A percentile compares a stretch with the other conserved stretches of the same genome.
These are phyloP conservation scores for Triadica sebifera DNA, from an alignment of 345 rosid species.

Conservation along the genomic window DNA sequence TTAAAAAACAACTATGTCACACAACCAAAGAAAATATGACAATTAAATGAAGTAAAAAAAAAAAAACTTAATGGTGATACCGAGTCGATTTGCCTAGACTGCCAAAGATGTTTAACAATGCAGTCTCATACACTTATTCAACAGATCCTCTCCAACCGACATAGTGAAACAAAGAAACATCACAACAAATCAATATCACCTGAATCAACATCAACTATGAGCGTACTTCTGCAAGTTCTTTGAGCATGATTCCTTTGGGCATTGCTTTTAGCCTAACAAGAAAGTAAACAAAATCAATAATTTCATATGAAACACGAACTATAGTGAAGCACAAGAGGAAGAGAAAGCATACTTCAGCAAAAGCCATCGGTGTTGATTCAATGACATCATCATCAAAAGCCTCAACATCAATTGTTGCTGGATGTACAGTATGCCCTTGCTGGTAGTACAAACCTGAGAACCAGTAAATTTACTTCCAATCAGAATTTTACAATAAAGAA, in stretches of 20 bases:
- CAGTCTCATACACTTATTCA: neutral
- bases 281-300: constrained; percentile 1
- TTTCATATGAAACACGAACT: neutral
- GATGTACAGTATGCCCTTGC: constrained; percentile 29
- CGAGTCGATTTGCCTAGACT: neutral
- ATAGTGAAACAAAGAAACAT: neutral
- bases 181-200: constrained; percentile 36
- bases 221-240: constrained; percentile 39
- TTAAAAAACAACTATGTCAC: constrained; percentile 6
- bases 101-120: neutral
- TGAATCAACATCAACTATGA: constrained; percentile 64
- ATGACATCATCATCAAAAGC: constrained; percentile 79
- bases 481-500: no score
- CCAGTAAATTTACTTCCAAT: no score
- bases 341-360: constrained; percentile 54
- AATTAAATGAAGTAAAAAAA: no score
- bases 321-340: neutral
- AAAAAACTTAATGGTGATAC: neutral
- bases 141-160: neutral
- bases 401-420: constrained; percentile 62
- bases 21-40: constrained; percentile 10
- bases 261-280: constrained; percentile 68
- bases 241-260: constrained; percentile 55
- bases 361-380: constrained; percentile 69
- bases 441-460: constrained; percentile 46